Evolutionary conservation across 2,329 filamentous ascomycete genomes (phyloP).

Genomic region (Pleoardoris graminearum): DNA sequence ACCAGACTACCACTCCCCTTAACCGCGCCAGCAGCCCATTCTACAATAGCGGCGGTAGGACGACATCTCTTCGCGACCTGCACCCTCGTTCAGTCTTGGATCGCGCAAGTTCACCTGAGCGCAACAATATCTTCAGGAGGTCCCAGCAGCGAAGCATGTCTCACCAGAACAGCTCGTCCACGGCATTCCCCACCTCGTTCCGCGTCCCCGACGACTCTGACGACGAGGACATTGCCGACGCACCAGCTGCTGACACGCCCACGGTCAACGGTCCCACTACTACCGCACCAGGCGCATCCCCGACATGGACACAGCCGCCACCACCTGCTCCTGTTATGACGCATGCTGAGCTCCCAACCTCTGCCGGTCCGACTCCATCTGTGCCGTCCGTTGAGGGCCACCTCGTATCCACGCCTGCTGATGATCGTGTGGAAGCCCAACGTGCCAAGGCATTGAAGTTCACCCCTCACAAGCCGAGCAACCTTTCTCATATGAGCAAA

Average conservation of each 20-base stretch:
- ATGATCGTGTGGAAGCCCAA: constrained; percentile 33
- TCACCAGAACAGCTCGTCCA: constrained; percentile 15
- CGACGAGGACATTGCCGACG: constrained; percentile 17
- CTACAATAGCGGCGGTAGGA: constrained; percentile 29
- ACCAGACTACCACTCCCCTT: constrained; percentile 19
- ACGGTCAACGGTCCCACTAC: background rate
- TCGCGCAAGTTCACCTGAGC: constrained; percentile 17
- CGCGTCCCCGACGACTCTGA: constrained; percentile 29
- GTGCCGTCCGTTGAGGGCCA: constrained; percentile 1
- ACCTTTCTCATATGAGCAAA: constrained; percentile 38
- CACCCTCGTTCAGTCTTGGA: constrained; percentile 35
- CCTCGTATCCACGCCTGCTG: constrained; percentile 10
- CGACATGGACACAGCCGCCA: constrained; percentile 40
- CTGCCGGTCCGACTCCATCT: constrained; percentile 7
- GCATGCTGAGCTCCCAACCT: constrained; percentile 35
- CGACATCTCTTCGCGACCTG: constrained; percentile 27
- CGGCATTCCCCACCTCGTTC: constrained; percentile 17
- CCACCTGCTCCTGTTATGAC: constrained; percentile 42
- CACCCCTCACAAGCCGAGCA: constrained; percentile 39
- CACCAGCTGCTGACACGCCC: constrained; percentile 12
- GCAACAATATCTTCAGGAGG: constrained; percentile 37
- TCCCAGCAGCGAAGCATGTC: constrained; percentile 22
- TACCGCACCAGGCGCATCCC: constrained; percentile 6
- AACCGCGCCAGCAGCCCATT: constrained; percentile 12
- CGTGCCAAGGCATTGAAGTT: constrained; percentile 39